phyloP scores from a whole-genome alignment of 352 stramenopile species.

The Elongisporangium anandrum region DNA sequence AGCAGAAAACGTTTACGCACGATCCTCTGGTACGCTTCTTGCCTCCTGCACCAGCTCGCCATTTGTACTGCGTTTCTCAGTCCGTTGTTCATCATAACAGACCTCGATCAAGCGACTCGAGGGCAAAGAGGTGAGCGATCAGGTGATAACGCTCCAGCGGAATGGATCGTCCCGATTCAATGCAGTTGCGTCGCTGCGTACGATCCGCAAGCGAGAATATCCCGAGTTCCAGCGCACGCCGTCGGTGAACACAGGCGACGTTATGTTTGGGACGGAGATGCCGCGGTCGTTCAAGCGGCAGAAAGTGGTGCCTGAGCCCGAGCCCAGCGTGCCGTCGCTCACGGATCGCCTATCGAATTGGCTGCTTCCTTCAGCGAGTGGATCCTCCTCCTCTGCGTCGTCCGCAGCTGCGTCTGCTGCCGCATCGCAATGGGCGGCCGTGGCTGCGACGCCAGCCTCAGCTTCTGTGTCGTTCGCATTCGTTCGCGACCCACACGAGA shows the following conservation, averaged over 20 bases:
- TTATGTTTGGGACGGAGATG: neutral
- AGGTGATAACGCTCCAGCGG: constrained; percentile 11
- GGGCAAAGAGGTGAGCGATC: constrained; percentile 36
- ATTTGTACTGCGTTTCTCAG: neutral
- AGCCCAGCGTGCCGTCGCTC: constrained; percentile 36
- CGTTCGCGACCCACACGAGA: neutral
- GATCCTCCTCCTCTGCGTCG: neutral
- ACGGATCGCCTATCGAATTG: constrained; percentile 52
- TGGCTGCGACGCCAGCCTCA: neutral
- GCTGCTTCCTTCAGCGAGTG: constrained; percentile 29
- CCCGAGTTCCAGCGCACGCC: constrained; percentile 18
- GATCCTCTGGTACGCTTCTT: constrained; percentile 4
- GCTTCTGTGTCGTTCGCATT: neutral
- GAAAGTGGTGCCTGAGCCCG: constrained; percentile 22
- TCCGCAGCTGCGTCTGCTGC: constrained; percentile 4
- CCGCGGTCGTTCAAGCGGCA: constrained; percentile 35
- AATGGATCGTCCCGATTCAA: constrained; percentile 31
- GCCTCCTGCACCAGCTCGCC: neutral
- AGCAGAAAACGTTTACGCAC: constrained; percentile 6
- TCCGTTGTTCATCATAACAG: neutral
- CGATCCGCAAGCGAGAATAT: constrained; percentile 29
- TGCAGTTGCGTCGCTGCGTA: constrained; percentile 31
- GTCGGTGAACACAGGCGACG: constrained; percentile 14
- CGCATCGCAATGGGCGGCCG: neutral
- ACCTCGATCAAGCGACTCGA: constrained; percentile 24